Evolutionary conservation across 768 basidiomycete species (phyloP).

Genomic region (Kwoniella pini): DNA sequence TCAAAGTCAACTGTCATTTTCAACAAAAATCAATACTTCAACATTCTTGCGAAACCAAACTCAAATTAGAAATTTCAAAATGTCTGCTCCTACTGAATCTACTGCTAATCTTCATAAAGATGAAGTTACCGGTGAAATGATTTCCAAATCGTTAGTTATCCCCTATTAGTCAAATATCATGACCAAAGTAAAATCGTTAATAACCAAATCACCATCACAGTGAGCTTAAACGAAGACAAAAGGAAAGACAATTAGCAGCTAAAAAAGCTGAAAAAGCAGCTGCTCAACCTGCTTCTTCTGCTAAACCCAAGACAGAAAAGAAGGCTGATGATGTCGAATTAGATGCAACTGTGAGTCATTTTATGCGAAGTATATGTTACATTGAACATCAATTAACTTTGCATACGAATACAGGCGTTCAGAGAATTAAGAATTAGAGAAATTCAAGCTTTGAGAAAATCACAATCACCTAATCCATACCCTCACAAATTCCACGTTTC

Average conservation of each 20-base stretch:
- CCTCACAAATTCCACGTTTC: constrained; percentile 98
- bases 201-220: constrained; percentile 61
- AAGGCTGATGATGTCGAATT: constrained; percentile 73
- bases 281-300: constrained; percentile 53
- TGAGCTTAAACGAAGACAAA: constrained; percentile 90
- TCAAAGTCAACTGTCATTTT: too few species aligned
- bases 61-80: constrained; percentile 28
- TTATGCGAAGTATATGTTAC: too few species aligned
- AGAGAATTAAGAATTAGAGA: constrained; percentile 87
- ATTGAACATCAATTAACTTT: too few species aligned
- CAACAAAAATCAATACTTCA: not conserved
- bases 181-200: too few species aligned
- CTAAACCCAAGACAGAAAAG: constrained; percentile 51
- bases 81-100: constrained; percentile 41
- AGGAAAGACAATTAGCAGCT: constrained; percentile 70
- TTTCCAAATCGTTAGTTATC: constrained; percentile 86
- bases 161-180: constrained; percentile 31
- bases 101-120: constrained; percentile 55
- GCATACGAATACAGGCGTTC: constrained; percentile 71
- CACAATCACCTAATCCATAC: constrained; percentile 87
- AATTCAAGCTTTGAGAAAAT: constrained; percentile 79
- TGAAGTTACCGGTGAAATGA: constrained; percentile 84
- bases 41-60: too few species aligned
- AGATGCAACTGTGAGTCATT: constrained; percentile 75
- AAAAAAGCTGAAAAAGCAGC: constrained; percentile 71